phyloP scores from a whole-genome alignment of 306 rosid genomes.

The Cicer yamashitae region DNA sequence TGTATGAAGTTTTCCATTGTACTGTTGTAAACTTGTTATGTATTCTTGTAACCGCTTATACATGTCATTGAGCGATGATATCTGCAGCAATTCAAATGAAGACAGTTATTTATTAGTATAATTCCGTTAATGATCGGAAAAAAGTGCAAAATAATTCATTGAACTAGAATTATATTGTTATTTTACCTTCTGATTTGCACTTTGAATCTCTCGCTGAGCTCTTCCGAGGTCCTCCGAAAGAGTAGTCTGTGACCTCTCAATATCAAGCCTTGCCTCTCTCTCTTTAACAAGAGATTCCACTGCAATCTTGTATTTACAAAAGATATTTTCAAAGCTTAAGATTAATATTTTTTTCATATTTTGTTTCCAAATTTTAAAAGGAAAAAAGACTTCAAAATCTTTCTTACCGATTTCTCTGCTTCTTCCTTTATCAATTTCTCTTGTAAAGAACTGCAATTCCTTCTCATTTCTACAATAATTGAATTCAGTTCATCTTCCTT shows the following conservation, averaged over 20 bases:
- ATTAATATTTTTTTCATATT: constrained; percentile 31
- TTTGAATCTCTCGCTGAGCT: constrained; percentile 88
- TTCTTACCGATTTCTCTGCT: constrained; percentile 79
- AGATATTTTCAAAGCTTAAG: constrained; percentile 12
- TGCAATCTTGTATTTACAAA: constrained; percentile 64
- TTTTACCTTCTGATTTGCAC: constrained; percentile 93
- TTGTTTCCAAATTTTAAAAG: not conserved
- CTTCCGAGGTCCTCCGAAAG: constrained; percentile 79
- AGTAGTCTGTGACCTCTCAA: constrained; percentile 83
- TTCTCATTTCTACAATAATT: constrained; percentile 75
- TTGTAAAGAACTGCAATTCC: constrained; percentile 69
- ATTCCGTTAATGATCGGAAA: not conserved
- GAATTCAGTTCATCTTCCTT: constrained; percentile 92
- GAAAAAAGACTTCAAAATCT: constrained; percentile 10
- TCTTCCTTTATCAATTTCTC: constrained; percentile 87
- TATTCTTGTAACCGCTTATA: constrained; percentile 94
- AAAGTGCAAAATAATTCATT: constrained; percentile 16
- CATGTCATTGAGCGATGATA: constrained; percentile 92
- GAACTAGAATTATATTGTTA: constrained; percentile 14
- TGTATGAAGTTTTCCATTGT: constrained; percentile 90
- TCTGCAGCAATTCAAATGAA: constrained; percentile 59
- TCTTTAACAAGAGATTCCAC: constrained; percentile 78
- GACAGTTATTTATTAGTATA: constrained; percentile 16
- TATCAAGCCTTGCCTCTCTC: constrained; percentile 71
- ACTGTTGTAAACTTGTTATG: constrained; percentile 94